These are phyloP conservation scores for Solanum medicagineum DNA, from an alignment of 257 asterid species.

Conservation along the genomic window DNA sequence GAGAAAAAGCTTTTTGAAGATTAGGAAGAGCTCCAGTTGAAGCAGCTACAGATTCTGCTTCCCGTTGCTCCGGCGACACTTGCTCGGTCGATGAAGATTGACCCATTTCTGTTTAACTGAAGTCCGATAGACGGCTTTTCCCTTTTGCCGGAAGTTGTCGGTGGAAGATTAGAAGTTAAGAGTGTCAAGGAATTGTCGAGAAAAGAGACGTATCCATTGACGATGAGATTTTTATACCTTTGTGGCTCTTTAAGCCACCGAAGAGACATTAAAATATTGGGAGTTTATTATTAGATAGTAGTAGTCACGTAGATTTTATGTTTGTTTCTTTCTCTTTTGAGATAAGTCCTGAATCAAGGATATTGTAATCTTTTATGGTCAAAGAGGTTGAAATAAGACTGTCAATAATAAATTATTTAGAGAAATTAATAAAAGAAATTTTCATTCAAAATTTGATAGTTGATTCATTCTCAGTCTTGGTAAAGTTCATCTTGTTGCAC, in stretches of 20 bases:
- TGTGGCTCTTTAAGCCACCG: not conserved
- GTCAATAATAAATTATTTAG: too few relatives aligned
- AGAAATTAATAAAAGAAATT: too few relatives aligned
- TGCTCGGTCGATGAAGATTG: conserved; percentile 62
- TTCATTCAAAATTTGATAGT: too few relatives aligned
- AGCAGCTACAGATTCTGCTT: conserved; percentile 69
- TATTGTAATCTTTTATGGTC: too few relatives aligned
- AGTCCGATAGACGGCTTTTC: not conserved
- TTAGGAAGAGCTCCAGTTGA: conserved; percentile 76
- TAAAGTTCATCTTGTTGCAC: too few relatives aligned
- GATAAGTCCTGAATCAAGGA: too few relatives aligned
- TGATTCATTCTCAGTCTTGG: too few relatives aligned
- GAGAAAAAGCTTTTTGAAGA: conserved; percentile 51
- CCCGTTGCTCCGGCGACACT: conserved; percentile 50
- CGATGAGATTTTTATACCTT: not conserved
- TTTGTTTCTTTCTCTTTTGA: too few relatives aligned
- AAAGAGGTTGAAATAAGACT: too few relatives aligned
- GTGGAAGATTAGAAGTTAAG: not conserved
- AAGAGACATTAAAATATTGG: not conserved
- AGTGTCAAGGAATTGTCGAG: not conserved
- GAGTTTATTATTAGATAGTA: not conserved
- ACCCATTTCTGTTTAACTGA: conserved; percentile 35
- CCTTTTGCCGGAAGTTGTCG: not conserved
- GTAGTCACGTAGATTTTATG: not conserved
- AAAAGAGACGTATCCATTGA: not conserved